Evolutionary conservation across 2,329 filamentous ascomycete genomes (phyloP).

Genomic region (Xylariaceae sp.): DNA sequence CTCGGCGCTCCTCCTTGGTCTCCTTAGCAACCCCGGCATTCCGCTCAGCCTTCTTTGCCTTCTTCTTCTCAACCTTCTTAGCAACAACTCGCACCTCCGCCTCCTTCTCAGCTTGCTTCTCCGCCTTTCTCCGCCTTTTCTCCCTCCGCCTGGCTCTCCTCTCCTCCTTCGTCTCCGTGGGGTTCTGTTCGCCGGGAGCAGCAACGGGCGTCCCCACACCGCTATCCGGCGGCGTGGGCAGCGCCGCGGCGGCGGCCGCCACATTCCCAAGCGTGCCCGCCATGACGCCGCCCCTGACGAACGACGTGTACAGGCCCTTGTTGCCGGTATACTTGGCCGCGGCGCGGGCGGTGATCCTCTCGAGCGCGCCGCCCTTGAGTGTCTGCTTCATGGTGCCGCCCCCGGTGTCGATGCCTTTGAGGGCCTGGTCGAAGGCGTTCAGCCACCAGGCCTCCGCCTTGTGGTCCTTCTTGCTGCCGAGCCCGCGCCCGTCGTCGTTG

Average conservation of each 20-base stretch:
- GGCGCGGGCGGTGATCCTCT: slow-evolving; percentile 55
- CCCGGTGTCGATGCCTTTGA: slow-evolving; percentile 74
- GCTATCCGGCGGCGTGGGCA: slow-evolving; percentile 38
- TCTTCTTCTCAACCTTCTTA: slow-evolving; percentile 39
- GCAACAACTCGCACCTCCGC: slow-evolving; percentile 19
- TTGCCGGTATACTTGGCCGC: slow-evolving; percentile 59
- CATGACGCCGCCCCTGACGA: slow-evolving; percentile 80
- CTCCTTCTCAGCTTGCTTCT: slow-evolving; percentile 32
- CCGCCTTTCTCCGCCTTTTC: slow-evolving; percentile 33
- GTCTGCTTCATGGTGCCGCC: slow-evolving; percentile 61
- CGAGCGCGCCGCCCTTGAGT: slow-evolving; percentile 51
- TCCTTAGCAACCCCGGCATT: slow-evolving; percentile 42
- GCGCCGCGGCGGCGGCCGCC: slow-evolving; percentile 19
- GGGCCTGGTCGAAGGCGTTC: slow-evolving; percentile 87
- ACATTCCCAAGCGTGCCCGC: slow-evolving; percentile 64
- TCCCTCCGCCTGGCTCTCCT: slow-evolving; percentile 34
- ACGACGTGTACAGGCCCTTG: slow-evolving; percentile 76
- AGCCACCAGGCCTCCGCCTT: slow-evolving; percentile 94
- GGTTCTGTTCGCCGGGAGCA: slow-evolving; percentile 36
- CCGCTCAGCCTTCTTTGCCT: slow-evolving; percentile 49
- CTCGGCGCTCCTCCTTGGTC: slow-evolving; percentile 50
- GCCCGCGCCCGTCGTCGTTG: slow-evolving; percentile 78
- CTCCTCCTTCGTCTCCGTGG: slow-evolving; percentile 39
- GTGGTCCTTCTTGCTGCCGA: slow-evolving; percentile 74
- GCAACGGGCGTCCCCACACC: slow-evolving; percentile 31